Evolutionary conservation across 2,329 filamentous ascomycete species (phyloP), one percentile per base, ranked within the genome.

Genomic region (Eutypa lata): DNA sequence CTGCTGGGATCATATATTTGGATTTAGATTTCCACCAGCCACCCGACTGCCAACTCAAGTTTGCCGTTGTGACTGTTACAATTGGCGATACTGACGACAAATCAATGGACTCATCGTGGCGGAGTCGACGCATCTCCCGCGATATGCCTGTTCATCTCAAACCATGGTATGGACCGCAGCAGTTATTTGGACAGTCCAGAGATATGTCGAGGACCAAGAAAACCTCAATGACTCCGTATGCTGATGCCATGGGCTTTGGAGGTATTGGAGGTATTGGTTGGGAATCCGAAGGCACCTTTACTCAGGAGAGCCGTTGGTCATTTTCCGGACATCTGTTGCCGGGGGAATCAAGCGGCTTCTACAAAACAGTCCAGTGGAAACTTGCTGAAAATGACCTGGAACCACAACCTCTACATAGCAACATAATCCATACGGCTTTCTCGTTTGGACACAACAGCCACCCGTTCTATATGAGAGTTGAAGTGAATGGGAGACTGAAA

Each of bases 351-450:
- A 56, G 46, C 38, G 56, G 51, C 53, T 49, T 53, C 28, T 64
- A 64, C 55, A 64, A 59, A 24, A 59, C 62, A 8, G 53, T 69
- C 2, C 57, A 60, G 43, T 69, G 67, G 67, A 52, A 65, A 13
- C 56, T 69, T 11, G 59, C 56, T 14, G 65, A 69, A 46, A 68
- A 66, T 40, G 58, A 68, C 46, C 54, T 68, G 11, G 61, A 64
- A 24, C 40, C 35, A 14, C 61, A 66, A 35, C 48, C 62, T 2
- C 50, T 52, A 21, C 61, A 66, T 40, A 59, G 49, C 48, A 66
- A 61, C 40, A 60, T 48, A n/a, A 56, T 68, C 10, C 63, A 65
- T 37, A 68, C 67, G 2, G 65, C 55, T 2, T 69, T 69, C 43
- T 57, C 65, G 1, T 68, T 68, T 40, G 59, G 64, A n/a, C 66